Base-by-base conservation (phyloP, 306 rosid species). In the Begonia loranthoides region DNA sequence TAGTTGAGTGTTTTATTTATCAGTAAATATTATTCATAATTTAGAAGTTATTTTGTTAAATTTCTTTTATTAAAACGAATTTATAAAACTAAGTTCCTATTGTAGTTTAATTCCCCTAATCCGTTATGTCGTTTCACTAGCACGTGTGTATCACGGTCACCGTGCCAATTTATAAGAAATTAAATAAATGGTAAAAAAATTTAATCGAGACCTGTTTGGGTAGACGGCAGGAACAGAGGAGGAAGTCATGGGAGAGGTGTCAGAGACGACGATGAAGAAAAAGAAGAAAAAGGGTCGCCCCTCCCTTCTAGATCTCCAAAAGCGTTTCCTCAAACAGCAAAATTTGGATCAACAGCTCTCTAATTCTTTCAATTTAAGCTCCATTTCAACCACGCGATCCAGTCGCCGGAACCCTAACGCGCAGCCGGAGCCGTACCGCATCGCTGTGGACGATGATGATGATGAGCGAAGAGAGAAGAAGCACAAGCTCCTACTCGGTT, bases 241-340 rank as follows among this genome's bases (percentile, higher is more conserved):
- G 70, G 68, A 62, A 45, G 36, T 10, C 62, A 77, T 76, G 87
- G 87, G 86, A 66, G 84, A 77, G 69, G 75, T 69, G 67, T 73
- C 95, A 62, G 78, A 73, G 57, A 64, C 73, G 59, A 68, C 66
- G 73, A 82, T 65, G 78, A 71, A 70, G 79, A 80, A 56, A 81
- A 79, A 77, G 76, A 90, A 90, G 94, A 90, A 77, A 61, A 77
- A 90, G 71, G 97, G 97, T 0, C 97, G 97, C 17, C 97, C 97
- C 4, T 85, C 97, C 57, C 97, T 90, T 22, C 70, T 90, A 62
- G 97, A 90, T 85, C 95, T 90, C 62, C 94, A 85, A 79, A 90
- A 74, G 53, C 87, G 97, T 57, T 76, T 78, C 21, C 79, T 90
- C 60, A 81, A 70, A 36, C 58, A 76, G 40, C 90, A 78, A 41